These are phyloP conservation scores for Dendrobium catenatum DNA, from an alignment of 106 monocot species.

Conservation along the genomic window DNA sequence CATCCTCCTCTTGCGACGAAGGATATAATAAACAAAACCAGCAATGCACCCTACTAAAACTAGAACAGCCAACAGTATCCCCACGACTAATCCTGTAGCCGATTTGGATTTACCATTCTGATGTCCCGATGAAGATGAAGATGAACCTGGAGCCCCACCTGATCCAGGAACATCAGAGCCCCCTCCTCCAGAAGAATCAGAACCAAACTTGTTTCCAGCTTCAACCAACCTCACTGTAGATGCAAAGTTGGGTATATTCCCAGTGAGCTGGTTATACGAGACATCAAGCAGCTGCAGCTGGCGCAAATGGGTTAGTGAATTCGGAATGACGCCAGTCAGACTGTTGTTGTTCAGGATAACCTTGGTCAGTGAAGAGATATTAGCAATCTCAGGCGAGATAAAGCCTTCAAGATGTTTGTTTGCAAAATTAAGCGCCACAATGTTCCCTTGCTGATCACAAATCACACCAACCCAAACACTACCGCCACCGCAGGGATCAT, in stretches of 20 bases:
- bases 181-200: neutral
- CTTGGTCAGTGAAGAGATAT: constrained; percentile 9
- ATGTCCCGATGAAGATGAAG: constrained; percentile 1
- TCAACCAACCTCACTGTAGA: constrained; percentile 28
- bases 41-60: constrained; percentile 24
- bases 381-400: constrained; percentile 8
- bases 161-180: neutral
- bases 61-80: constrained; percentile 19
- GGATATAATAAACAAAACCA: constrained; percentile 20
- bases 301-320: neutral
- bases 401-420: constrained; percentile 5
- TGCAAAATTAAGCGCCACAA: constrained; percentile 7
- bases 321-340: constrained; percentile 3
- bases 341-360: constrained; percentile 14
- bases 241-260: constrained; percentile 6
- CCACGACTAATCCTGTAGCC: constrained; percentile 15
- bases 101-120: constrained; percentile 17
- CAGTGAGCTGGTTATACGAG: constrained; percentile 8
- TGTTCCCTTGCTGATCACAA: constrained; percentile 5
- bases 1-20: constrained; percentile 21
- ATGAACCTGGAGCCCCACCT: constrained; percentile 10
- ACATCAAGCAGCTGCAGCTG: constrained; percentile 11
- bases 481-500: constrained; percentile 8
- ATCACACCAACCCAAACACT: constrained; percentile 3
- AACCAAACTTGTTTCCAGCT: constrained; percentile 29